These are phyloP conservation scores for Colletotrichum siamense DNA, from an alignment of 2,329 filamentous ascomycete species.

Conservation along the genomic window DNA sequence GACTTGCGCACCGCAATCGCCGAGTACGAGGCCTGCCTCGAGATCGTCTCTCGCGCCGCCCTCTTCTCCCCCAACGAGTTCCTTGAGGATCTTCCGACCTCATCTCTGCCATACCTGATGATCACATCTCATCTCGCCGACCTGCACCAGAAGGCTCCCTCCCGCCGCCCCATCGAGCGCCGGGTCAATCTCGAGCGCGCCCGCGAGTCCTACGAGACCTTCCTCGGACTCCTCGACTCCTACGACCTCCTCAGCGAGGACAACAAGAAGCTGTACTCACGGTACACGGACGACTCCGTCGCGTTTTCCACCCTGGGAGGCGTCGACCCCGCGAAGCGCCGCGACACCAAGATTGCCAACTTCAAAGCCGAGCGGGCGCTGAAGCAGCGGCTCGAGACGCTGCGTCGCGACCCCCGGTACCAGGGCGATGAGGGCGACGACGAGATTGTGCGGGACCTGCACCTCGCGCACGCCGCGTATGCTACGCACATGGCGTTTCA, in stretches of 20 bases:
- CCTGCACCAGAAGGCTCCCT: conserved; percentile 72
- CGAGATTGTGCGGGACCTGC: conserved; percentile 78
- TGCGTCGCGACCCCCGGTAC: conserved; percentile 52
- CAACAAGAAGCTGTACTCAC: conserved; percentile 73
- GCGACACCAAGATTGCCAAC: conserved; percentile 84
- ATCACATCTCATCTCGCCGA: conserved; percentile 82
- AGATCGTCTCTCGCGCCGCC: conserved; percentile 72
- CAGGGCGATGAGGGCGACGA: conserved; percentile 78
- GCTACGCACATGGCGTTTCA: conserved; percentile 83
- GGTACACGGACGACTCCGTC: conserved; percentile 75
- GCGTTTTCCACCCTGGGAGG: conserved; percentile 72
- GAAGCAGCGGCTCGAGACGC: conserved; percentile 76
- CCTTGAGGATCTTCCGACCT: conserved; percentile 83
- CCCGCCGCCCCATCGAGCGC: conserved; percentile 59
- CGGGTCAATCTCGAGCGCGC: conserved; percentile 67
- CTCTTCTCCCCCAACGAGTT: conserved; percentile 92
- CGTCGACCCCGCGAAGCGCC: conserved; percentile 66
- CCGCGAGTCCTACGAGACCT: conserved; percentile 76
- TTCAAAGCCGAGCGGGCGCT: conserved; percentile 88
- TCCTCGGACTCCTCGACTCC: conserved; percentile 76
- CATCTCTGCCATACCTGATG: conserved; percentile 85
- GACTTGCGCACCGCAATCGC: conserved; percentile 71
- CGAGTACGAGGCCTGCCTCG: conserved; percentile 75
- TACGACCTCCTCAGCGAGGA: conserved; percentile 74
- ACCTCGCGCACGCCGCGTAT: conserved; percentile 77